phyloP scores from a whole-genome alignment of 2,329 filamentous ascomycete species.

The Thielaviopsis ethacetica region DNA sequence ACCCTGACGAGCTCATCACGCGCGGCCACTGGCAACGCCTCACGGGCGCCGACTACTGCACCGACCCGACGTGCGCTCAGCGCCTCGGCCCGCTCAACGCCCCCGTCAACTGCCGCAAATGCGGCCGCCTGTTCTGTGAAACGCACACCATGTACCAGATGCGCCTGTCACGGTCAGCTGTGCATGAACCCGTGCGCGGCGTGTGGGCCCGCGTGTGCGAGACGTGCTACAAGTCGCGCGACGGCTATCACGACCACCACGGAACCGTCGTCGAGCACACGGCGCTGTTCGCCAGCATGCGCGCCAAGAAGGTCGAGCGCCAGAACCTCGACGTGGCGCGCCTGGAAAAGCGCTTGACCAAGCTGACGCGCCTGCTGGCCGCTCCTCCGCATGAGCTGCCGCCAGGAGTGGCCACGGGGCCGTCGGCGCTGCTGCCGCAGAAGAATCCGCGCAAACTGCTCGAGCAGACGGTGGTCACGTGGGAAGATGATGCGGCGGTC shows the following conservation, averaged over 20 bases:
- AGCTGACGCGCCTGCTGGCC: slow-evolving; percentile 69
- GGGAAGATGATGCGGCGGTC: slow-evolving; percentile 82
- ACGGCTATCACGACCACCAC: slow-evolving; percentile 83
- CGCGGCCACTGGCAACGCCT: slow-evolving; percentile 76
- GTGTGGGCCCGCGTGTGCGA: slow-evolving; percentile 93
- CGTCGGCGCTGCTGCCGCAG: slow-evolving; percentile 44
- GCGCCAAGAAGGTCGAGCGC: slow-evolving; percentile 66
- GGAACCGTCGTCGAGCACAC: slow-evolving; percentile 59
- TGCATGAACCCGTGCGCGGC: slow-evolving; percentile 77
- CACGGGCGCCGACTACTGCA: slow-evolving; percentile 60
- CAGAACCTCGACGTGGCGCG: slow-evolving; percentile 76
- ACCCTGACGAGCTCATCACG: slow-evolving; percentile 83
- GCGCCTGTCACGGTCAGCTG: slow-evolving; percentile 79
- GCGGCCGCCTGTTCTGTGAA: slow-evolving; percentile 86
- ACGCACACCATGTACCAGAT: slow-evolving; percentile 99
- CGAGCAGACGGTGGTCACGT: slow-evolving; percentile 84
- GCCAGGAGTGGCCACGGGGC: slow-evolving; percentile 26
- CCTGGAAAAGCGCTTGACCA: slow-evolving; percentile 80
- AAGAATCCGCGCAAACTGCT: slow-evolving; percentile 63
- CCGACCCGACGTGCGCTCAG: slow-evolving; percentile 74
- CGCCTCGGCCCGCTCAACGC: slow-evolving; percentile 59
- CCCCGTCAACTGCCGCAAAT: slow-evolving; percentile 83
- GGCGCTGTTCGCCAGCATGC: slow-evolving; percentile 49
- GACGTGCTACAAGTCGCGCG: slow-evolving; percentile 95
- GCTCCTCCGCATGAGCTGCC: slow-evolving; percentile 52